phyloP scores from a whole-genome alignment of 441 rosid genomes.

The Corymbia calophylla region DNA sequence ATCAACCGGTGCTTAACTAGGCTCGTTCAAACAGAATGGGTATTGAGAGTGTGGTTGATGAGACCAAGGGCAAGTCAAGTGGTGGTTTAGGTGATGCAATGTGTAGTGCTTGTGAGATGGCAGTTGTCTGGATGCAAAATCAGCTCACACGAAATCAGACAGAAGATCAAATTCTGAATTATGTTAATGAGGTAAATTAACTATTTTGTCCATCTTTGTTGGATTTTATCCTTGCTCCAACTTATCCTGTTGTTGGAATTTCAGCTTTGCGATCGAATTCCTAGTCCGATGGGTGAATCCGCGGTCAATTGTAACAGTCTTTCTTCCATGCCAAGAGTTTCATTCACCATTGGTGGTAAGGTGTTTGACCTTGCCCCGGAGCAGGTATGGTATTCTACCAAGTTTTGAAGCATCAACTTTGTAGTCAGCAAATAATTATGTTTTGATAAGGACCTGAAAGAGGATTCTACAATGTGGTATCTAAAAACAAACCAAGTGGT shows the following conservation, averaged over 20 bases:
- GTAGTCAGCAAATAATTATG: background rate
- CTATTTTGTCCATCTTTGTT: background rate
- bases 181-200: constrained; percentile 42
- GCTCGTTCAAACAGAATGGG: constrained; percentile 30
- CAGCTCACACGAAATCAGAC: constrained; percentile 38
- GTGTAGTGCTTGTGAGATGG: constrained; percentile 65
- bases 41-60: constrained; percentile 35
- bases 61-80: constrained; percentile 24
- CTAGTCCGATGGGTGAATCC: constrained; percentile 48
- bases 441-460: background rate
- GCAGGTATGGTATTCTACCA: constrained; percentile 18
- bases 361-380: constrained; percentile 44
- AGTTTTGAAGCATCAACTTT: background rate
- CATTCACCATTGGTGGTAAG: constrained; percentile 48
- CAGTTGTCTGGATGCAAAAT: constrained; percentile 58
- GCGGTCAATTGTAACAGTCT: constrained; percentile 38
- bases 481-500: background rate
- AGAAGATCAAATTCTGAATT: constrained; percentile 45
- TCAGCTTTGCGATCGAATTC: constrained; percentile 51
- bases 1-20: background rate
- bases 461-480: background rate
- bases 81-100: constrained; percentile 26
- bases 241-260: constrained; percentile 10
- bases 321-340: constrained; percentile 36
- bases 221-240: background rate